Evolutionary conservation across 768 basidiomycete genomes (phyloP).

Genomic region (Mycena indigotica): DNA sequence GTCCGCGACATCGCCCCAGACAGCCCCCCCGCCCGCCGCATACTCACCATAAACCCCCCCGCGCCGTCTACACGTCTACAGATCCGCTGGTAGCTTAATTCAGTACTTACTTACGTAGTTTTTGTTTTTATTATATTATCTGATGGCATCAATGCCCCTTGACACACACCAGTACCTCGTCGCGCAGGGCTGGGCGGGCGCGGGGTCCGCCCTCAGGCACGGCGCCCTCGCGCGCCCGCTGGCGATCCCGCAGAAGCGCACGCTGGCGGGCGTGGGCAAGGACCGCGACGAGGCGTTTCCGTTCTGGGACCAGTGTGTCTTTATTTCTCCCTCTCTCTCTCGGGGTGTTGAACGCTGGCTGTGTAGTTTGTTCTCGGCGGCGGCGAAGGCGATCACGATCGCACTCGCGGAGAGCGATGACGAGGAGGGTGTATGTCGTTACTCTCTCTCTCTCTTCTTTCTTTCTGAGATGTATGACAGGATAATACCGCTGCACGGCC

Average conservation of each 20-base stretch:
- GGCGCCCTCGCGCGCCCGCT: conserved; percentile 80
- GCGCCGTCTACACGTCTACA: background rate
- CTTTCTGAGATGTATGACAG: background rate
- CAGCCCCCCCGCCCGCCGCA: background rate
- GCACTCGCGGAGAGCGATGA: conserved; percentile 52
- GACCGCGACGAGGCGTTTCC: conserved; percentile 95
- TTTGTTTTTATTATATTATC: too few relatives aligned
- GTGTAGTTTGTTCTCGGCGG: conserved; percentile 76
- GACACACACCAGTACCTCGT: conserved; percentile 74
- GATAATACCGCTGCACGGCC: background rate
- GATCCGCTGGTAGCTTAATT: background rate
- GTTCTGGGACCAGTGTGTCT: conserved; percentile 95
- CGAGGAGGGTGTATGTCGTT: conserved; percentile 30
- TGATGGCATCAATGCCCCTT: conserved; percentile 72
- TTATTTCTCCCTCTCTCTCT: background rate
- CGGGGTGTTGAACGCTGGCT: background rate
- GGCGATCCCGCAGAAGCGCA: conserved; percentile 81
- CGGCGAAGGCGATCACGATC: conserved; percentile 83
- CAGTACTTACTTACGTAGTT: too few relatives aligned
- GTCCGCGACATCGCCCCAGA: conserved; percentile 21
- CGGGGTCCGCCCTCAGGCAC: conserved; percentile 80
- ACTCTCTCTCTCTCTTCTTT: too few relatives aligned
- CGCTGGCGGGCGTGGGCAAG: conserved; percentile 83
- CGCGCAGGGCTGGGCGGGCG: conserved; percentile 86
- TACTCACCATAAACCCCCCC: background rate